Percentiles rank a stretch among this genome's conserved stretches.
Conservation (phyloP, 1,284 basidiomycete species). For the Marasmius oreades region DNA sequence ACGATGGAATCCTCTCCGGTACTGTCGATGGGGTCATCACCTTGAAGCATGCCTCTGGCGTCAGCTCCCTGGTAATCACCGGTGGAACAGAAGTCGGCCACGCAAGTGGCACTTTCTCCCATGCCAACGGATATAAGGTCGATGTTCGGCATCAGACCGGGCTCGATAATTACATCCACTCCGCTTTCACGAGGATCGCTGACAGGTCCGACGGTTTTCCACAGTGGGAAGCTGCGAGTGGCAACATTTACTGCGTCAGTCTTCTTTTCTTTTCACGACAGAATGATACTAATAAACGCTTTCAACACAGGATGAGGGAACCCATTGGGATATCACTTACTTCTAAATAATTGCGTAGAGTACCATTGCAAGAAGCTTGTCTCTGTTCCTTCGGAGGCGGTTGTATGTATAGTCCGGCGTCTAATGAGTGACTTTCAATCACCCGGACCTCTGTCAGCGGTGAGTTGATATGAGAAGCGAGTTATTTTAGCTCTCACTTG, state of each 20-base stretch:
- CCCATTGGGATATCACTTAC: constrained; percentile 26
- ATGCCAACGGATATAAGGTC: constrained; percentile 23
- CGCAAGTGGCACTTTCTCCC: constrained; percentile 23
- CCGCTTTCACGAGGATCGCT: constrained; percentile 21
- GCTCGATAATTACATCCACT: constrained; percentile 24
- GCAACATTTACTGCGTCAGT: constrained; percentile 27
- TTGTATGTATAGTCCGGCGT: no score
- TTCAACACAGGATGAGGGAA: constrained; percentile 24
- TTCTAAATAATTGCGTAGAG: constrained; percentile 11
- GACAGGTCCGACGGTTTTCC: constrained; percentile 25
- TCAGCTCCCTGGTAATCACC: constrained; percentile 21
- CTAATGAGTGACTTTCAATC: no score
- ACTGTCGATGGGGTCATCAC: constrained; percentile 25
- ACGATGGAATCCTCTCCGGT: constrained; percentile 22
- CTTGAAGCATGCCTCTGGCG: constrained; percentile 21
- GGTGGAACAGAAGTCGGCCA: constrained; percentile 26
- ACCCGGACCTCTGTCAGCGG: no score
- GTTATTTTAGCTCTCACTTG: no score
- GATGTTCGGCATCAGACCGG: constrained; percentile 20
- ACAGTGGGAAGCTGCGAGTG: constrained; percentile 24
- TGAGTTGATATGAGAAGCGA: no score
- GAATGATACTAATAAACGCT: not conserved
- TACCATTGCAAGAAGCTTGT: no score
- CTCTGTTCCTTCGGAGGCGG: no score
- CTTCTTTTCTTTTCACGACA: not conserved